Conservation (phyloP, 352 stramenopile species). For the Elongisporangium prolatum region DNA sequence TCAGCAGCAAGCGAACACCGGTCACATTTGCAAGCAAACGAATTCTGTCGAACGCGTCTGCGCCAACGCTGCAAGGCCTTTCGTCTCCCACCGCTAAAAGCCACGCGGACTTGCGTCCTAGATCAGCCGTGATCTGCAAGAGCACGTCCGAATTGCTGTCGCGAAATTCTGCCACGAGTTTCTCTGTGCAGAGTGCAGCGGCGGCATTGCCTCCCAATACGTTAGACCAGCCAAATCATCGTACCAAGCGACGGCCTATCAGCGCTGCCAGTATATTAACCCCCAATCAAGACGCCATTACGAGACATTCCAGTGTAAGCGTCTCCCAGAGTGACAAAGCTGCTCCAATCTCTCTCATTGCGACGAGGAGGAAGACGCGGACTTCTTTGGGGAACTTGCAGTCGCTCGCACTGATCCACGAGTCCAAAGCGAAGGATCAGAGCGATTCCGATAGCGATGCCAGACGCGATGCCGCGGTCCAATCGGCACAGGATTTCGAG, state of each 20-base stretch:
- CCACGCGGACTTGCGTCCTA: constrained; percentile 20
- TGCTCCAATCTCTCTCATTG: not conserved
- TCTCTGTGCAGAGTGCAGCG: not conserved
- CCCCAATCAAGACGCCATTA: constrained; percentile 8
- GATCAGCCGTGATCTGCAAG: constrained; percentile 42
- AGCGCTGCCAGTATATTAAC: constrained; percentile 25
- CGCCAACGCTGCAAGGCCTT: constrained; percentile 5
- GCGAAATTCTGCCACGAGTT: not conserved
- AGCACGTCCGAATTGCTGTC: constrained; percentile 32
- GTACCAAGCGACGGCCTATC: constrained; percentile 15
- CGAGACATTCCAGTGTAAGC: not conserved
- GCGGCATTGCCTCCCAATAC: not conserved
- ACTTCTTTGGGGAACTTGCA: not conserved
- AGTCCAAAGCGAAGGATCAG: constrained; percentile 7
- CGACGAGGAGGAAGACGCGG: not conserved
- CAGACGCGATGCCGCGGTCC: not conserved
- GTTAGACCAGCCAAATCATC: constrained; percentile 4
- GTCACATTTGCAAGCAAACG: constrained; percentile 22
- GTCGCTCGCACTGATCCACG: constrained; percentile 6
- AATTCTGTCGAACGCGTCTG: constrained; percentile 15
- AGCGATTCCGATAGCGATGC: not conserved
- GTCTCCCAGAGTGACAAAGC: not conserved
- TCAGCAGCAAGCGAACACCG: constrained; percentile 30
- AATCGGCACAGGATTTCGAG: constrained; percentile 27
- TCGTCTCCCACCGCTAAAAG: not conserved